phyloP scores from a whole-genome alignment of 192 early-diverging fungal genomes.

The Entomortierella parvispora region DNA sequence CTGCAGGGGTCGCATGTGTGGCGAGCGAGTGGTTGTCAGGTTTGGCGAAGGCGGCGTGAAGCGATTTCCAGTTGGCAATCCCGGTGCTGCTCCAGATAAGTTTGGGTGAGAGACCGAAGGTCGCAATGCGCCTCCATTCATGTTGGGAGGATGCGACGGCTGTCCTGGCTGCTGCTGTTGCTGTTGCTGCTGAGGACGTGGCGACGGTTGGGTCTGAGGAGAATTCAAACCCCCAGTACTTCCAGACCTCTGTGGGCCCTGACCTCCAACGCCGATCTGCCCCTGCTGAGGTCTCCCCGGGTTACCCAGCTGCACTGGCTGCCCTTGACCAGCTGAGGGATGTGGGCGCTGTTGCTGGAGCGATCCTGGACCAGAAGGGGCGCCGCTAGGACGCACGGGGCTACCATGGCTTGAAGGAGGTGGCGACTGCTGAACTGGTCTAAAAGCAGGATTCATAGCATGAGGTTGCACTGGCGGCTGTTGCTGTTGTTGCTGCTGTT shows the following conservation, averaged over 20 bases:
- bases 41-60: conserved; percentile 37
- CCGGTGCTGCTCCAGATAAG: conserved; percentile 9
- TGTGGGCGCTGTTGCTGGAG: conserved; percentile 26
- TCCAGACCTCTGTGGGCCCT: conserved; percentile 11
- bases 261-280: conserved; percentile 15
- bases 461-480: not conserved
- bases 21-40: conserved; percentile 10
- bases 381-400: conserved; percentile 16
- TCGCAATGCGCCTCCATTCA: conserved; percentile 15
- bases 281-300: conserved; percentile 20
- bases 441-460: conserved; percentile 11
- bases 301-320: conserved; percentile 6
- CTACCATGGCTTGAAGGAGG: not conserved
- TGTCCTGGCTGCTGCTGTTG: conserved; percentile 19
- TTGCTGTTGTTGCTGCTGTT: no score
- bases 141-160: conserved; percentile 3
- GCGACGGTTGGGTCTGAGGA: conserved; percentile 24
- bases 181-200: conserved; percentile 18
- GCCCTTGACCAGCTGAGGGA: conserved; percentile 19
- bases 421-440: conserved; percentile 6
- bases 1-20: conserved; percentile 40
- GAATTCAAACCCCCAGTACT: conserved; percentile 5
- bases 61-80: conserved; percentile 8
- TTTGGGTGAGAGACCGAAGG: conserved; percentile 35
- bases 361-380: conserved; percentile 8